A percentile compares a stretch with the other conserved stretches of the same genome.
Evolutionary conservation across 2,329 filamentous ascomycete genomes (phyloP).

Genomic region (Penicillium frequentans): DNA sequence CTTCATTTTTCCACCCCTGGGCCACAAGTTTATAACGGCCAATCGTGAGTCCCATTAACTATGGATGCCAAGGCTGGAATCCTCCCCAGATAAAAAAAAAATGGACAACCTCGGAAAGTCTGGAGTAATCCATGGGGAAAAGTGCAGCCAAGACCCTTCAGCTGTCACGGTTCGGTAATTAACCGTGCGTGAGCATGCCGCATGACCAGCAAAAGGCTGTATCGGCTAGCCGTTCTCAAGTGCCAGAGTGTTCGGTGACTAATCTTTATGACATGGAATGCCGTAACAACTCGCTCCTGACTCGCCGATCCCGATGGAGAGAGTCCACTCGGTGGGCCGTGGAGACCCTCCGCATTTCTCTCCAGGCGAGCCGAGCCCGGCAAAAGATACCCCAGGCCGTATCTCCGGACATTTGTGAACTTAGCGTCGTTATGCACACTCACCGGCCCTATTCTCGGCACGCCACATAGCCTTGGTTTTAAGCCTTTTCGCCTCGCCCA

Average conservation of each 20-base stretch:
- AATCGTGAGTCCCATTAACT: too few relatives aligned
- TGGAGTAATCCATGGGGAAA: not conserved
- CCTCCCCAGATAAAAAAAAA: not conserved
- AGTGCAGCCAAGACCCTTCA: not conserved
- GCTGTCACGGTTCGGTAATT: slow-evolving; percentile 16
- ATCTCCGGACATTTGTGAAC: not conserved
- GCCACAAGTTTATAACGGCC: not conserved
- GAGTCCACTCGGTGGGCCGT: slow-evolving; percentile 7
- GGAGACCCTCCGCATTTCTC: slow-evolving; percentile 26
- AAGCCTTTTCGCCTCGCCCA: slow-evolving; percentile 5
- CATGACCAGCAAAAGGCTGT: not conserved
- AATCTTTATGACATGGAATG: slow-evolving; percentile 5
- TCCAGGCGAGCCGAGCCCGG: slow-evolving; percentile 21
- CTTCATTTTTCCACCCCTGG: not conserved
- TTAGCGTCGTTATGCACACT: slow-evolving; percentile 11
- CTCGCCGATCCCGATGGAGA: slow-evolving; percentile 11
- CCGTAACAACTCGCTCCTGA: slow-evolving; percentile 6
- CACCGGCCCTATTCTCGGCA: slow-evolving; percentile 6
- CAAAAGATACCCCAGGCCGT: slow-evolving; percentile 10
- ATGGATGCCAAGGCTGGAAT: not conserved
- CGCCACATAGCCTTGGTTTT: slow-evolving; percentile 4
- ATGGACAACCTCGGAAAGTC: not conserved
- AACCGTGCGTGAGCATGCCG: slow-evolving; percentile 1
- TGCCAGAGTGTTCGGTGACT: slow-evolving; percentile 15
- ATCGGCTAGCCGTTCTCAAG: slow-evolving; percentile 21